Evolutionary conservation across 2,329 filamentous ascomycete genomes (phyloP).

Genomic region (Xylaria sp.): DNA sequence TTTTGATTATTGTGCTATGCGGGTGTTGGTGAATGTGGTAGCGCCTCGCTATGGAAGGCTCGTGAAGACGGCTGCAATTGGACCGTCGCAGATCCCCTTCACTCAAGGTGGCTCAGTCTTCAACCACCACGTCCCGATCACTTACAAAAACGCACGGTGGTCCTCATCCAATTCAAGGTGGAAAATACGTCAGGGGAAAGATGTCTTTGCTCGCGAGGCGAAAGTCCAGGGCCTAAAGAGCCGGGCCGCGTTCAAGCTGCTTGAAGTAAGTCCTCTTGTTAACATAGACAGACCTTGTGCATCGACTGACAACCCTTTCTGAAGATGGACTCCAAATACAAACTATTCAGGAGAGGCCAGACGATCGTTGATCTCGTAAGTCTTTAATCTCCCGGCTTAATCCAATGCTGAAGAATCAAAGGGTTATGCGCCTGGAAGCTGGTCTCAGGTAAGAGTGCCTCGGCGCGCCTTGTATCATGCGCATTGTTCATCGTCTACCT

Average conservation of each 20-base stretch:
- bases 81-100: conserved; percentile 22
- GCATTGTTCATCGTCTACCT: conserved; percentile 34
- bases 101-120: not conserved
- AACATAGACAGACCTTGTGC: not conserved
- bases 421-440: conserved; percentile 81
- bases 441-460: conserved; percentile 68
- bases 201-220: conserved; percentile 78
- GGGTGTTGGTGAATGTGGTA: conserved; percentile 39
- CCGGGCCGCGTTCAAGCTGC: conserved; percentile 90
- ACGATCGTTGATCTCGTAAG: conserved; percentile 89
- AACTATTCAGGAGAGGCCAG: conserved; percentile 80
- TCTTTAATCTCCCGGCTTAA: conserved; percentile 16
- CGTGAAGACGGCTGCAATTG: conserved; percentile 32
- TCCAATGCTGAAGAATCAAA: conserved; percentile 47
- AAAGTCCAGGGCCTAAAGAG: conserved; percentile 85
- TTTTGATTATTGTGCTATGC: conserved; percentile 40
- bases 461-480: not conserved
- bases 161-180: conserved; percentile 77
- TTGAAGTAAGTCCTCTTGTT: conserved; percentile 69
- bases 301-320: conserved; percentile 11
- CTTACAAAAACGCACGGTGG: conserved; percentile 36
- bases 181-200: conserved; percentile 80
- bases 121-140: conserved; percentile 4
- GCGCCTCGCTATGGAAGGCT: conserved; percentile 45
- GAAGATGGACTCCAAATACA: conserved; percentile 86